A percentile compares a stretch with the other conserved stretches of the same genome.
These are phyloP conservation scores for Lactarius tabidus DNA, from an alignment of 768 basidiomycete species.

Conservation along the genomic window DNA sequence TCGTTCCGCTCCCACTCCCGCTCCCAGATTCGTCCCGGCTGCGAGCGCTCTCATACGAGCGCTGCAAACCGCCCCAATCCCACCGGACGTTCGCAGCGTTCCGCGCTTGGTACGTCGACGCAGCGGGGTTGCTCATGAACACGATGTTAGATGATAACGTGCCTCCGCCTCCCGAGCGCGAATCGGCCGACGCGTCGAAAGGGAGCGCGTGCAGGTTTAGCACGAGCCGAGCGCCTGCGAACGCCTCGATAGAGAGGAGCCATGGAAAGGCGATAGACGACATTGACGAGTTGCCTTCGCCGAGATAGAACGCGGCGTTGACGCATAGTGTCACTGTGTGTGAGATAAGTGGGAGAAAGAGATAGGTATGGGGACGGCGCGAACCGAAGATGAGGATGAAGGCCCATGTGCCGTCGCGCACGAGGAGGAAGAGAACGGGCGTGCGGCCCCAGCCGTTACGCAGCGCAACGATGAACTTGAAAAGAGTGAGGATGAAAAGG, in stretches of 20 bases:
- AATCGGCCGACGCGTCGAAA: neutral
- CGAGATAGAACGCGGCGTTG: slow-evolving; percentile 22
- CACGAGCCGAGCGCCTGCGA: slow-evolving; percentile 14
- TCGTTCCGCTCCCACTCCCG: neutral
- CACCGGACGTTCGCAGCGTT: too few species aligned
- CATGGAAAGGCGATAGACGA: slow-evolving; percentile 20
- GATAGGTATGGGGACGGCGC: neutral
- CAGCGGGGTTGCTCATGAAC: slow-evolving; percentile 2
- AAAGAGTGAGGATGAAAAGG: slow-evolving; percentile 29
- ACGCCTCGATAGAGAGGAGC: slow-evolving; percentile 19
- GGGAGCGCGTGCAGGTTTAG: slow-evolving; percentile 17
- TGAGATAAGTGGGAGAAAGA: neutral
- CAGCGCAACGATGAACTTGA: slow-evolving; percentile 26
- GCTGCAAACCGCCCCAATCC: slow-evolving; percentile 18
- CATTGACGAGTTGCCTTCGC: neutral
- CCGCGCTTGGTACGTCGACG: neutral
- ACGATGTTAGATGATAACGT: slow-evolving; percentile 14
- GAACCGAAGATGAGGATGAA: slow-evolving; percentile 31
- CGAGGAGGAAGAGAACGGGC: slow-evolving; percentile 26
- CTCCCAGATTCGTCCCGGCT: neutral
- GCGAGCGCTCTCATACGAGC: neutral
- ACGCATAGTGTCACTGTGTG: slow-evolving; percentile 18
- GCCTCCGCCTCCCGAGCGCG: neutral
- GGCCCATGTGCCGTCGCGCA: slow-evolving; percentile 31
- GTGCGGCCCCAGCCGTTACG: slow-evolving; percentile 28